Evolutionary conservation across 148 eudicot genomes (phyloP).

Genomic region (Fagopyrum homotropicum): DNA sequence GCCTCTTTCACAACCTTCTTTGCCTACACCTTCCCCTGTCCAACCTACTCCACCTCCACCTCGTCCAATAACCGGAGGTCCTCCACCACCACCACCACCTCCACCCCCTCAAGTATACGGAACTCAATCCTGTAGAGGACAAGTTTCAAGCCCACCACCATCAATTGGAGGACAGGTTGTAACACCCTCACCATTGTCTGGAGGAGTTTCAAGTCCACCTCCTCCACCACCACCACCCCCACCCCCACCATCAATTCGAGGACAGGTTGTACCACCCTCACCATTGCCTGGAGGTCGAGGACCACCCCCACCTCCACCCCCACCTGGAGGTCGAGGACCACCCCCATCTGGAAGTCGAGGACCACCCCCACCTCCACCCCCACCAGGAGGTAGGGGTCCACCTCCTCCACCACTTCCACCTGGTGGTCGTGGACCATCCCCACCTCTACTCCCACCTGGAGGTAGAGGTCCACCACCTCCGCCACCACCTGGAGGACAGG

Average conservation of each 20-base stretch:
- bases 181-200: constrained; percentile 4
- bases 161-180: background rate
- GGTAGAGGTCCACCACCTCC: constrained; percentile 36
- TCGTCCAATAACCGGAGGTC: constrained; percentile 15
- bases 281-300: constrained; percentile 14
- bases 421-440: constrained; percentile 16
- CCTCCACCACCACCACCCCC: constrained; percentile 32
- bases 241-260: constrained; percentile 13
- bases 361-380: constrained; percentile 28
- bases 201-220: constrained; percentile 8
- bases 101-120: constrained; percentile 22
- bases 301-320: constrained; percentile 35
- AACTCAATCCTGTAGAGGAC: constrained; percentile 9
- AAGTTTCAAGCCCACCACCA: constrained; percentile 11
- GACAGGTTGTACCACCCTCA: constrained; percentile 23
- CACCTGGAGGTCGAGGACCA: constrained; percentile 18
- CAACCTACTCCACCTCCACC: constrained; percentile 23
- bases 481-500: constrained; percentile 12
- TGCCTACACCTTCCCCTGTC: constrained; percentile 20
- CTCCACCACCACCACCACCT: constrained; percentile 31
- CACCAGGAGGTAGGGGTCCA: constrained; percentile 15
- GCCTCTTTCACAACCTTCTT: constrained; percentile 16
- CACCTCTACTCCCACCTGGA: constrained; percentile 25
- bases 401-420: constrained; percentile 27
- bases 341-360: constrained; percentile 10